A percentile compares a stretch with the other conserved stretches of the same genome.
Conservation (phyloP, 2,329 filamentous ascomycete genomes). For the Colletotrichum sp. region DNA sequence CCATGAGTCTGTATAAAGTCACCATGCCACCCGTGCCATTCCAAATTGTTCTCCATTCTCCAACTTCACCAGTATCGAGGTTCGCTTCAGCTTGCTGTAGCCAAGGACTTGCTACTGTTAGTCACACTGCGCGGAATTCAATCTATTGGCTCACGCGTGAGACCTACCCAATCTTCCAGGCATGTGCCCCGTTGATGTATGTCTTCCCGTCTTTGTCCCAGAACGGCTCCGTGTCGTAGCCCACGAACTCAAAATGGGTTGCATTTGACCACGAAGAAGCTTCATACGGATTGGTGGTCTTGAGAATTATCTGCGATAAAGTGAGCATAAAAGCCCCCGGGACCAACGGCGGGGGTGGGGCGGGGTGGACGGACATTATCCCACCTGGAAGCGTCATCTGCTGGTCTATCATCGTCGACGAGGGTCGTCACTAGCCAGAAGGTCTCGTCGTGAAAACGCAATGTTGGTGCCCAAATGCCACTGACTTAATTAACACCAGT, state of each 20-base stretch:
- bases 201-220: conserved; percentile 61
- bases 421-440: conserved; percentile 36
- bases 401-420: neutral
- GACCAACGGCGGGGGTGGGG: conserved; percentile 28
- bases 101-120: conserved; percentile 46
- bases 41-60: neutral
- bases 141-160: conserved; percentile 36
- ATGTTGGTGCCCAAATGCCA: conserved; percentile 53
- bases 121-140: conserved; percentile 35
- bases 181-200: conserved; percentile 44
- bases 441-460: conserved; percentile 44
- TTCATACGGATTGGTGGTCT: conserved; percentile 22
- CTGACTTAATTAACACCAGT: conserved; percentile 27
- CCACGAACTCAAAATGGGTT: conserved; percentile 23
- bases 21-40: conserved; percentile 11
- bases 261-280: conserved; percentile 28
- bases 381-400: neutral
- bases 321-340: neutral
- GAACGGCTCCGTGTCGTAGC: conserved; percentile 51
- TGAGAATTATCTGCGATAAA: conserved; percentile 10
- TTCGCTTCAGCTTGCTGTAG: conserved; percentile 45
- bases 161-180: conserved; percentile 38
- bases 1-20: neutral
- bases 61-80: conserved; percentile 25
- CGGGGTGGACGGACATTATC: conserved; percentile 19